A percentile compares a stretch with the other conserved stretches of the same genome.
Evolutionary conservation across 116 monocot species (phyloP).

Genomic region (Iris pallida): DNA sequence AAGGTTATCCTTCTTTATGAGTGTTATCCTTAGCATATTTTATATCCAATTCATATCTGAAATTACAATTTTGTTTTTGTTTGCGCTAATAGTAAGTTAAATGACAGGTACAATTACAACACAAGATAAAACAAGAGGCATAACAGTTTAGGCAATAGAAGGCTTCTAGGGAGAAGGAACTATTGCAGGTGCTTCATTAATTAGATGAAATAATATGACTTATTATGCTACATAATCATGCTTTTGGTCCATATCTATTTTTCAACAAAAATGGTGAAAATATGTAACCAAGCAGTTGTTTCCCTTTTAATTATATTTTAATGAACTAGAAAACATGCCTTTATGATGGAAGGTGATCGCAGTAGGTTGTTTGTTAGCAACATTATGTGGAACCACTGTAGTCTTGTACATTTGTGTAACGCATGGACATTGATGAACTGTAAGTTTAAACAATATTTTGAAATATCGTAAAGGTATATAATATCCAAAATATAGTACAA

Average conservation of each 20-base stretch:
- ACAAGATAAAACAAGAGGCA: constrained; percentile 95
- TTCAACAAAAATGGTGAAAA: neutral
- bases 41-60: neutral
- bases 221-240: neutral
- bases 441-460: too few species aligned
- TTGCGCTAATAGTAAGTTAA: constrained; percentile 1
- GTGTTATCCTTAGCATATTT: neutral
- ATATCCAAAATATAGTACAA: too few species aligned
- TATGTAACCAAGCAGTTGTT: neutral
- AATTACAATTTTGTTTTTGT: neutral
- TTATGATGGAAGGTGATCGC: too few species aligned
- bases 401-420: too few species aligned
- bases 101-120: constrained; percentile 86
- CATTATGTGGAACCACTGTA: too few species aligned
- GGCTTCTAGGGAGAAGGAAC: constrained; percentile 93
- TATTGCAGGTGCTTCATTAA: constrained; percentile 58
- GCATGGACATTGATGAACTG: too few species aligned
- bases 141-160: constrained; percentile 97
- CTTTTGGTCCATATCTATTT: neutral
- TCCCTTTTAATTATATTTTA: too few species aligned
- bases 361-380: too few species aligned
- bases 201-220: neutral
- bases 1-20: constrained; percentile 39
- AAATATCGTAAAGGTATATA: too few species aligned
- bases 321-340: too few species aligned